phyloP scores from a whole-genome alignment of 306 rosid species.

The Vigna reflexopilosa region DNA sequence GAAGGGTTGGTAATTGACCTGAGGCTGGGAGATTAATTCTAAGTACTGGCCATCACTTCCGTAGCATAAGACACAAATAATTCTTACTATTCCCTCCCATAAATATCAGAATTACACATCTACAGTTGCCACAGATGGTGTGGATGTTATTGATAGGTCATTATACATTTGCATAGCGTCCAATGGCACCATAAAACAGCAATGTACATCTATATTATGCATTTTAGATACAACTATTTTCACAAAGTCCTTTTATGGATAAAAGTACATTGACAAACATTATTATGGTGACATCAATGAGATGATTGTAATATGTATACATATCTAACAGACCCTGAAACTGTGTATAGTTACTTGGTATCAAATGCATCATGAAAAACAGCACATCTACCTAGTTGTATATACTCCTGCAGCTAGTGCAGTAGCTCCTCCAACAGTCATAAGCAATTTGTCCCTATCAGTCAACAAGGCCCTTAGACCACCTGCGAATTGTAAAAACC shows the following conservation, averaged over 20 bases:
- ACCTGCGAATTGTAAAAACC: constrained; percentile 65
- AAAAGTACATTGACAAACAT: not conserved
- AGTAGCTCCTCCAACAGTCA: constrained; percentile 98
- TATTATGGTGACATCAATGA: constrained; percentile 7
- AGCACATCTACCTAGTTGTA: constrained; percentile 77
- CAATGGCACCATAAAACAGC: constrained; percentile 27
- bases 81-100: constrained; percentile 7
- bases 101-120: not conserved
- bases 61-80: not conserved
- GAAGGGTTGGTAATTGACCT: constrained; percentile 4
- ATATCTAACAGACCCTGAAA: constrained; percentile 14
- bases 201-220: constrained; percentile 21
- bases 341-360: constrained; percentile 24
- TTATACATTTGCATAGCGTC: not conserved
- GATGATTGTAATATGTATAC: constrained; percentile 7
- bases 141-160: constrained; percentile 18
- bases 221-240: constrained; percentile 20
- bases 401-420: constrained; percentile 99
- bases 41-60: constrained; percentile 25
- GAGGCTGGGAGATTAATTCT: constrained; percentile 3
- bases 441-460: constrained; percentile 86
- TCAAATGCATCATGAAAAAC: constrained; percentile 33
- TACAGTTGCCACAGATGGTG: not conserved
- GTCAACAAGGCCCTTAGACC: constrained; percentile 84
- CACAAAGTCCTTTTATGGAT: not conserved